Evolutionary conservation across 768 basidiomycete species (phyloP).

Genomic region (Tulasnella sp.): DNA sequence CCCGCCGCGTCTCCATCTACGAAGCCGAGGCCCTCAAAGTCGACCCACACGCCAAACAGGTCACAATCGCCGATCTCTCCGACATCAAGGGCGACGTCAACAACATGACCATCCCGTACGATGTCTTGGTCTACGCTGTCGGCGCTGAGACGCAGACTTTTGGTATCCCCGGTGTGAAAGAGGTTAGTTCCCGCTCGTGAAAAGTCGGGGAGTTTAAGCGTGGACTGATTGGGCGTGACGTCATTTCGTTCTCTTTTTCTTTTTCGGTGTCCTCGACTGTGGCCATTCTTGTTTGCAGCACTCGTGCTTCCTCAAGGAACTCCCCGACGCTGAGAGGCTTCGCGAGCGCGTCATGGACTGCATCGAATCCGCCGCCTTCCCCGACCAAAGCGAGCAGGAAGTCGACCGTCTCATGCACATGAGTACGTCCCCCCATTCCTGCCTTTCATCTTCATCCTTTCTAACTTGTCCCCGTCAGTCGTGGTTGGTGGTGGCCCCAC

Average conservation of each 20-base stretch:
- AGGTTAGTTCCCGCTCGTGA: slow-evolving; percentile 26
- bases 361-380: slow-evolving; percentile 90
- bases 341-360: slow-evolving; percentile 82
- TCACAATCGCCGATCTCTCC: slow-evolving; percentile 82
- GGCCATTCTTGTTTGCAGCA: slow-evolving; percentile 30
- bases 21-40: slow-evolving; percentile 90
- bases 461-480: slow-evolving; percentile 32
- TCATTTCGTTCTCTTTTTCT: neutral
- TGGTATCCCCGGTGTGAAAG: slow-evolving; percentile 89
- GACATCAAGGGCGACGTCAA: slow-evolving; percentile 65
- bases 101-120: slow-evolving; percentile 76
- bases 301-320: slow-evolving; percentile 96
- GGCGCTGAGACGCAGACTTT: slow-evolving; percentile 97
- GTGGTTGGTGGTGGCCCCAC: slow-evolving; percentile 97
- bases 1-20: slow-evolving; percentile 74
- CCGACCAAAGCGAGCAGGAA: slow-evolving; percentile 74
- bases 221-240: neutral
- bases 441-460: neutral
- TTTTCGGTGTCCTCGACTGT: neutral
- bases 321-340: slow-evolving; percentile 84
- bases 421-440: slow-evolving; percentile 30
- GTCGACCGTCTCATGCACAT: slow-evolving; percentile 87
- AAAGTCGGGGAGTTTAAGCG: neutral
- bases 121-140: slow-evolving; percentile 93
- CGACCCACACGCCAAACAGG: slow-evolving; percentile 81